Conservation (phyloP, 768 basidiomycete species). For the Mycena haematopus region DNA sequence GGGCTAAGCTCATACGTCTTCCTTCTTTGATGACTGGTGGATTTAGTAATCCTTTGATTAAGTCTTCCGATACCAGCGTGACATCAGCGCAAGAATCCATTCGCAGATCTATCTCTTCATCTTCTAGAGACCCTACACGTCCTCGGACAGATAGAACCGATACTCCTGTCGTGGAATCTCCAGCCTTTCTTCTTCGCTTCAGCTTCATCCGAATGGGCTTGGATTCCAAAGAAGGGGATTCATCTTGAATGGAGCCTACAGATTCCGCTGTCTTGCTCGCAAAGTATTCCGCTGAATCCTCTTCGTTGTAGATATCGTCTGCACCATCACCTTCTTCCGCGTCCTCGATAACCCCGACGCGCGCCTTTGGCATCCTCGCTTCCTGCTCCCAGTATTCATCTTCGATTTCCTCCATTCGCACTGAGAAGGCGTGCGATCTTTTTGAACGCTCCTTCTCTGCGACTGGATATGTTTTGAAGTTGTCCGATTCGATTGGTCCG, state of each 20-base stretch:
- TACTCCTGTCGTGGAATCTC: not conserved
- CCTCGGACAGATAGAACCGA: not conserved
- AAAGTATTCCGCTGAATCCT: not conserved
- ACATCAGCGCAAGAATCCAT: slow-evolving; percentile 4
- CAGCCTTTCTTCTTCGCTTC: not conserved
- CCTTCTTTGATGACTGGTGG: not conserved
- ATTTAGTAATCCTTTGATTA: not conserved
- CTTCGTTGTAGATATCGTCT: no score
- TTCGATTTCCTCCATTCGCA: not conserved
- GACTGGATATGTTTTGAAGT: not conserved
- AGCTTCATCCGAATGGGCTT: not conserved
- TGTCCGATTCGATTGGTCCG: not conserved
- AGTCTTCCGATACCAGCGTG: not conserved
- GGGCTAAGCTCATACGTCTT: not conserved
- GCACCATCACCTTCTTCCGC: no score
- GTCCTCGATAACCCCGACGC: not conserved
- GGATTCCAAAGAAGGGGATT: no score
- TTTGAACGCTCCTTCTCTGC: no score
- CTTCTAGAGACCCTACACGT: not conserved
- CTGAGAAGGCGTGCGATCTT: not conserved
- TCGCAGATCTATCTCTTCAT: not conserved
- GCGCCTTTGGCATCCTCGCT: not conserved
- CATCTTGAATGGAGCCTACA: no score
- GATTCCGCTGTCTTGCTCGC: not conserved
- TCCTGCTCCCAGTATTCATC: not conserved